phyloP scores from a whole-genome alignment of 2,329 filamentous ascomycete species.

The Thermomyces lanuginosus region DNA sequence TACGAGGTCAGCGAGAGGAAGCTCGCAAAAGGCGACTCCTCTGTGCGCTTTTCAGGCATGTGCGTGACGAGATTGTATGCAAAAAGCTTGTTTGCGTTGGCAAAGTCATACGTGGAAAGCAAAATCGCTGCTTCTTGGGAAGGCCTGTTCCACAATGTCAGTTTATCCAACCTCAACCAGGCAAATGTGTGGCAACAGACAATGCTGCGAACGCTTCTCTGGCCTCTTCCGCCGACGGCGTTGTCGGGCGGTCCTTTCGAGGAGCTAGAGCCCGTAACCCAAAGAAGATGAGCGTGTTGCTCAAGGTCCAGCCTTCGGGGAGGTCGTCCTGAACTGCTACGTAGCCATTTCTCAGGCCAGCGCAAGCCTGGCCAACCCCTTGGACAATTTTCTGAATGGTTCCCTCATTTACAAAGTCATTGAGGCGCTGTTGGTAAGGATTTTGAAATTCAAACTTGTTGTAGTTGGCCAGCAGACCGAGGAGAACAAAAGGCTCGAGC shows the following conservation, averaged over 20 bases:
- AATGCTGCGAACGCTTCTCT: conserved; percentile 66
- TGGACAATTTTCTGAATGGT: conserved; percentile 69
- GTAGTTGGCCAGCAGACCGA: conserved; percentile 86
- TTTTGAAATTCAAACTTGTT: conserved; percentile 99
- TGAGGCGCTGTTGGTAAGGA: conserved; percentile 77
- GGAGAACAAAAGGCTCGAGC: conserved; percentile 61
- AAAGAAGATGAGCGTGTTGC: conserved; percentile 65
- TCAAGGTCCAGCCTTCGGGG: conserved; percentile 75
- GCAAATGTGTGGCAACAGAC: conserved; percentile 36
- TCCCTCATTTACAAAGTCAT: conserved; percentile 86
- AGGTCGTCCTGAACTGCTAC: conserved; percentile 77
- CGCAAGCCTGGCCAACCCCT: conserved; percentile 58
- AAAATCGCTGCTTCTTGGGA: conserved; percentile 62
- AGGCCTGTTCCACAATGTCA: conserved; percentile 41
- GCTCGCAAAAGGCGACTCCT: conserved; percentile 59
- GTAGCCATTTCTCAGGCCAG: conserved; percentile 54
- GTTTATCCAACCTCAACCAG: conserved; percentile 7
- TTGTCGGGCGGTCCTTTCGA: conserved; percentile 41
- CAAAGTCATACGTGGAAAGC: conserved; percentile 81
- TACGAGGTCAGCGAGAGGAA: conserved; percentile 87
- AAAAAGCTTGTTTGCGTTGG: conserved; percentile 88
- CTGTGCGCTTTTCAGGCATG: conserved; percentile 42
- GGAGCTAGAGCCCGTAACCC: conserved; percentile 63
- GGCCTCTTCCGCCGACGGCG: conserved; percentile 59
- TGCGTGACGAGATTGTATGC: conserved; percentile 64